These are phyloP conservation scores for Penicillium sp. DNA, from an alignment of 2,329 filamentous ascomycete genomes.

Conservation along the genomic window DNA sequence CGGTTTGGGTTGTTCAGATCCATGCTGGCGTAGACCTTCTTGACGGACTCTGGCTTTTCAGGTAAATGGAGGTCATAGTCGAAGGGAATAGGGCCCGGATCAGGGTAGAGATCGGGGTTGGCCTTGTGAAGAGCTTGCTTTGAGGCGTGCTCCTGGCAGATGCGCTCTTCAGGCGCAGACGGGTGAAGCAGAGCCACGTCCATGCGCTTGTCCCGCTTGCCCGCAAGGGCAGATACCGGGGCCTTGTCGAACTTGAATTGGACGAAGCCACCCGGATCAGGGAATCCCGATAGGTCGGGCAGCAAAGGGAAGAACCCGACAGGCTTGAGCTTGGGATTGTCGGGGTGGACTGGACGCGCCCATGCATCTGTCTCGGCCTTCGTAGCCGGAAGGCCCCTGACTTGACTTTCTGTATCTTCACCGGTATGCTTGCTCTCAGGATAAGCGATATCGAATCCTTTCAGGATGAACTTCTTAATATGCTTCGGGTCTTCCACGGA, in stretches of 20 bases:
- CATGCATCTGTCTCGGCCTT: conserved; percentile 60
- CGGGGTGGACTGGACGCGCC: conserved; percentile 61
- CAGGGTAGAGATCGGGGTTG: conserved; percentile 53
- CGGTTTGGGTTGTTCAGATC: conserved; percentile 55
- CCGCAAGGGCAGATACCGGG: conserved; percentile 52
- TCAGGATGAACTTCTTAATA: conserved; percentile 61
- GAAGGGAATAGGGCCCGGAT: conserved; percentile 56
- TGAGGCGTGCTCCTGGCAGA: conserved; percentile 50
- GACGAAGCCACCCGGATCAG: conserved; percentile 60
- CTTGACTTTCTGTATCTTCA: conserved; percentile 54
- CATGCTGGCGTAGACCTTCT: conserved; percentile 59
- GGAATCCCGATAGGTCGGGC: conserved; percentile 62
- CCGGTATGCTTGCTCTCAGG: conserved; percentile 61
- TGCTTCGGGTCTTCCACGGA: conserved; percentile 60
- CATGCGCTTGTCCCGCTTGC: conserved; percentile 59
- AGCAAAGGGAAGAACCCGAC: conserved; percentile 62
- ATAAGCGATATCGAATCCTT: conserved; percentile 66
- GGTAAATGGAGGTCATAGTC: conserved; percentile 64
- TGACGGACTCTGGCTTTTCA: conserved; percentile 48
- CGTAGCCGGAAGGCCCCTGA: conserved; percentile 56
- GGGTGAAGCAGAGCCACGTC: conserved; percentile 61
- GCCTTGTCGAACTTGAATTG: conserved; percentile 63
- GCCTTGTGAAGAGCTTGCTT: conserved; percentile 51
- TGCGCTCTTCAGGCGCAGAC: conserved; percentile 50
- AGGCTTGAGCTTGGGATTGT: conserved; percentile 58